A percentile compares a stretch with the other conserved stretches of the same genome.
phyloP scores from a whole-genome alignment of 768 basidiomycete species.

The Phaeotremella fagi region DNA sequence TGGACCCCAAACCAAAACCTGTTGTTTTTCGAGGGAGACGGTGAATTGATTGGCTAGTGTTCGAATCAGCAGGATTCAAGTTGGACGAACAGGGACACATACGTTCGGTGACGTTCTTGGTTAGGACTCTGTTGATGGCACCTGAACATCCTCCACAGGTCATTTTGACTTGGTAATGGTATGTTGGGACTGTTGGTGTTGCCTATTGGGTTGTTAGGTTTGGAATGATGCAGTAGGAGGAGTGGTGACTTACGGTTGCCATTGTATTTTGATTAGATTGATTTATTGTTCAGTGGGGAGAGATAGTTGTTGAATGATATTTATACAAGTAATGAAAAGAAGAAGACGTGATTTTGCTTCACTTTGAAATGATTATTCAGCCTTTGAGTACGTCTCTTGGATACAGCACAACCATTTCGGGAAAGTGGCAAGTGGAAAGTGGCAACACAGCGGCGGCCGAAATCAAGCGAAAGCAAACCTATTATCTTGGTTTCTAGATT shows the following conservation, averaged over 20 bases:
- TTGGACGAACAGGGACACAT: constrained; percentile 10
- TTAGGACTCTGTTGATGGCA: constrained; percentile 45
- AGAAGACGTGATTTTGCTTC: not conserved
- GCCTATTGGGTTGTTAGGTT: constrained; percentile 8
- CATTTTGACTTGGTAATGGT: constrained; percentile 47
- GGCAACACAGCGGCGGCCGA: not conserved
- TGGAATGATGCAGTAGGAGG: not conserved
- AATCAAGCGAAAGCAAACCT: not conserved
- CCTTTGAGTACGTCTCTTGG: not conserved
- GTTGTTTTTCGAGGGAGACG: constrained; percentile 42
- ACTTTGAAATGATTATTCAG: not conserved
- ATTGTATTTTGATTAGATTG: not conserved
- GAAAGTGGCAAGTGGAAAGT: not conserved
- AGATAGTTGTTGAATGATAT: not conserved
- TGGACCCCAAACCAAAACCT: constrained; percentile 44
- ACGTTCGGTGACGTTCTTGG: constrained; percentile 44
- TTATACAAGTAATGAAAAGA: not conserved
- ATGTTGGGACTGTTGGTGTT: constrained; percentile 42
- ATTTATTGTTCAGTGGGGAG: not conserved
- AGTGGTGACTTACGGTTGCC: not conserved
- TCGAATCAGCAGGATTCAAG: not conserved
- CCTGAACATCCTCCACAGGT: constrained; percentile 48
- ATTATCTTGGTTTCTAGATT: no score
- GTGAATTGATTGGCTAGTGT: constrained; percentile 37
- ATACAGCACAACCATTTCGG: not conserved